Evolutionary conservation across 1,284 basidiomycete species (phyloP), one percentile per base, ranked within the genome.

Genomic region (Cryptococcus amylolentus): DNA sequence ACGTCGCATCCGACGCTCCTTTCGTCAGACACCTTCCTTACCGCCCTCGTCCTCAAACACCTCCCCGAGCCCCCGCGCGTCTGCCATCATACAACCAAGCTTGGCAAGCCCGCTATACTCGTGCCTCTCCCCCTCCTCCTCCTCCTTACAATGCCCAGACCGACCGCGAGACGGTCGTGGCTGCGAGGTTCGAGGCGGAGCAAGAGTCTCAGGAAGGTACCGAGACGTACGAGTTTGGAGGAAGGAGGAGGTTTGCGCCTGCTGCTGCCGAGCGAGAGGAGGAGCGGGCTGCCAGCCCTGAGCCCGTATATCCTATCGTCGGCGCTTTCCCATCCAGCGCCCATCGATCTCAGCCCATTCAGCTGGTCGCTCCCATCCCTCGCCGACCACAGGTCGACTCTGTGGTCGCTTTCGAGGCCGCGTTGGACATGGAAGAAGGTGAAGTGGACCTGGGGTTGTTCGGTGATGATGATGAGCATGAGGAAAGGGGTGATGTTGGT

Each of bases 81-180:
- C 49, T 56, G 9, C 59, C 59, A 16, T 48, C 45, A 20, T 61
- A 61, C 45, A 5, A 46, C 13, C 23, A 23, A 20, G 55, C 57
- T 28, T 35, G 59, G 49, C 54, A 48, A 4, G 52, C 57, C 23
- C 35, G 59, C 49, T 61, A 51, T 42, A 55, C 56, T 2, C 54
- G 56, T n/a, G 49, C 58, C 43, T 61, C 62, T 8, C 69, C 70
- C 5, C 58, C 66, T 5, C 70, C 70, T 8, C 70, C 70, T 5
- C 70, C 70, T n/a, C 70, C 70, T n/a, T 72, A 69, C 57, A 72
- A 72, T 35, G 70, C 70, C n/a, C 52, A 55, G 23, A 67, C 65
- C 8, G 70, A 72, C 53, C 46, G 66, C 27, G 55, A 62, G 45
- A 62, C 58, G 20, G 28, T 72, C 10, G 56, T 72, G 18, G 55